These are phyloP conservation scores for Cutaneotrichosporon cyanovorans DNA, from an alignment of 1,284 basidiomycete species.

Conservation along the genomic window DNA sequence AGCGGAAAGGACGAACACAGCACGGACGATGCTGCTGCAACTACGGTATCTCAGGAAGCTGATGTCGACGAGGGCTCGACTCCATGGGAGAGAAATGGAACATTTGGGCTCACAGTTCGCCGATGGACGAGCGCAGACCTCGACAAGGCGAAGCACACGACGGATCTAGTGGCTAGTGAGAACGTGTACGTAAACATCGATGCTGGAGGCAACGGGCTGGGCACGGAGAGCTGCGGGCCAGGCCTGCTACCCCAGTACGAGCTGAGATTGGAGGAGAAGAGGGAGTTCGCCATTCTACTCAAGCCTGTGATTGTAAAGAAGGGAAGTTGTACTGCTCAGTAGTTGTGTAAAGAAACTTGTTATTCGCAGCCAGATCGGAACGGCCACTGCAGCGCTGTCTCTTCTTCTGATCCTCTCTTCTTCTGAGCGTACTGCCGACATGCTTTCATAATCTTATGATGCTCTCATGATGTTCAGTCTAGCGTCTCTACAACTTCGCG, in stretches of 20 bases:
- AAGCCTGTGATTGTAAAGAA: not conserved
- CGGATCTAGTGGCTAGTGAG: slow-evolving; percentile 13
- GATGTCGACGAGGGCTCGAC: not conserved
- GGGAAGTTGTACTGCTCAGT: not conserved
- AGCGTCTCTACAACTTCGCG: not conserved
- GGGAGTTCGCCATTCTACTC: slow-evolving; percentile 5
- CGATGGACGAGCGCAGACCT: slow-evolving; percentile 19
- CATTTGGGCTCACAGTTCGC: slow-evolving; percentile 12
- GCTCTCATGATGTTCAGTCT: not conserved
- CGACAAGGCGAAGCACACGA: slow-evolving; percentile 13
- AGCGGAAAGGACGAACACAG: too few relatives aligned
- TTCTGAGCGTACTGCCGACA: too few relatives aligned
- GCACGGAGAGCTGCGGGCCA: slow-evolving; percentile 17
- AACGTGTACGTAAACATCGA: slow-evolving; percentile 20
- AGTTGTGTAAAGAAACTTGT: too few relatives aligned
- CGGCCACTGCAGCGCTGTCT: too few relatives aligned
- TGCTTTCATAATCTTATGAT: too few relatives aligned
- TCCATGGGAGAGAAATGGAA: slow-evolving; percentile 5
- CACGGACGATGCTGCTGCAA: too few relatives aligned
- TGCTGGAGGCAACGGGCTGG: slow-evolving; percentile 12
- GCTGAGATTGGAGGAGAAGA: slow-evolving; percentile 1
- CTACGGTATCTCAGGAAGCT: too few relatives aligned
- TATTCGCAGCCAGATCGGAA: too few relatives aligned
- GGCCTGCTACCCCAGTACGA: slow-evolving; percentile 13
- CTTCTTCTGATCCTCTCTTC: too few relatives aligned